These are phyloP conservation scores for Cryptosporidium tyzzeri DNA, from an alignment of 169 alveolate genomes.

Conservation along the genomic window DNA sequence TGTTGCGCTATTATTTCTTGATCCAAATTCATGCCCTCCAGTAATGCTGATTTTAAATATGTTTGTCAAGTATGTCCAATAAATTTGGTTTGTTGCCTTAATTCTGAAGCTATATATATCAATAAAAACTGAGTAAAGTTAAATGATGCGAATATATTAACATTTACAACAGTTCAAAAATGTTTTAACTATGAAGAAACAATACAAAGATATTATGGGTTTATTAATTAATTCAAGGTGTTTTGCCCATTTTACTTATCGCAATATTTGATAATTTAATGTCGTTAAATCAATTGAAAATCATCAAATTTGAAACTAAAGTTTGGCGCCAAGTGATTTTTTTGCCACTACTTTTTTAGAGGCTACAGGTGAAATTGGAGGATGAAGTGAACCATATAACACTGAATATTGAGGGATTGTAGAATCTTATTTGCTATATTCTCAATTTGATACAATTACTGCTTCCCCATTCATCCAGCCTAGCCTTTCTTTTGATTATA, in stretches of 20 bases:
- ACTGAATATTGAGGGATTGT: background rate
- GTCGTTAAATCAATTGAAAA: background rate
- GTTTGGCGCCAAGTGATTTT: background rate
- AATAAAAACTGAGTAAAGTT: background rate
- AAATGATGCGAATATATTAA: background rate
- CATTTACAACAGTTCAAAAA: background rate
- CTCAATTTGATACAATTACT: background rate
- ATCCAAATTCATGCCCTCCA: conserved; percentile 6
- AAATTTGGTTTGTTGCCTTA: background rate
- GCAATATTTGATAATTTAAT: no score
- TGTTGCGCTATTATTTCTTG: conserved; percentile 28
- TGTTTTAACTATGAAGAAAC: background rate
- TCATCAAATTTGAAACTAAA: background rate
- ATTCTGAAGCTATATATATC: background rate
- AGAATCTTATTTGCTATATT: background rate
- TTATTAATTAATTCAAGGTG: no score
- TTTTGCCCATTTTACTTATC: no score
- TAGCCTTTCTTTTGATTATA: background rate
- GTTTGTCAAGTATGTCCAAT: background rate
- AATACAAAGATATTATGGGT: background rate
- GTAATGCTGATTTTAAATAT: background rate
- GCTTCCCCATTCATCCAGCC: background rate
- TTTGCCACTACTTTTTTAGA: background rate
- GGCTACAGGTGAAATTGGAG: no score
- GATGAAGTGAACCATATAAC: background rate